Evolutionary conservation across 176 grass and related monocot species (phyloP).

Genomic region (Carex parvula): DNA sequence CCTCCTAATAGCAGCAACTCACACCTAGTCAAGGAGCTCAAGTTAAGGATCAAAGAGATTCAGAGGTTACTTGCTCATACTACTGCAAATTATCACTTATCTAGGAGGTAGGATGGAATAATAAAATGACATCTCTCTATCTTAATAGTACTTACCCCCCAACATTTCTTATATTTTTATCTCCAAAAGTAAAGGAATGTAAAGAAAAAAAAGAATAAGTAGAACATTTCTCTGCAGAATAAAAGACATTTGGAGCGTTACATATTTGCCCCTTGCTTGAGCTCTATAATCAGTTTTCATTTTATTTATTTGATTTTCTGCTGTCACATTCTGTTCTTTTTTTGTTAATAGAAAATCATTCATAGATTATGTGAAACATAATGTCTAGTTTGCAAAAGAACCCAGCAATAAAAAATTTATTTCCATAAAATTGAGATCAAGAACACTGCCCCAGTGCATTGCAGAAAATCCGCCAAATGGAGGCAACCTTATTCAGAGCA

Average conservation of each 20-base stretch:
- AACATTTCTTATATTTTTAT: not conserved
- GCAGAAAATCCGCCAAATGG: constrained; percentile 81
- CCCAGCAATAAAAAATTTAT: not conserved
- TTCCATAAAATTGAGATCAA: constrained; percentile 38
- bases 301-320: not conserved
- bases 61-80: constrained; percentile 53
- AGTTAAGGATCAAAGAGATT: constrained; percentile 74
- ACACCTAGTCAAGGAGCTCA: constrained; percentile 58
- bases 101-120: constrained; percentile 51
- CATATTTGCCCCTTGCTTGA: not conserved
- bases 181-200: too few species aligned
- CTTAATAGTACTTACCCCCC: not conserved
- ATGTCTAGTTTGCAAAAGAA: not conserved
- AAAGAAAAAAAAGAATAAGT: not conserved
- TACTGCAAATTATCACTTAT: constrained; percentile 35
- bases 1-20: constrained; percentile 36
- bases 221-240: not conserved
- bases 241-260: not conserved
- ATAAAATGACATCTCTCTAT: not conserved
- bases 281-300: not conserved
- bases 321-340: not conserved
- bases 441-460: constrained; percentile 45
- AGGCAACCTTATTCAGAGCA: constrained; percentile 55
- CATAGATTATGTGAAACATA: not conserved
- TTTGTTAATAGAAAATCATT: not conserved